Conservation (phyloP, 805 yeast genomes). For the Barnettozyma populi region DNA sequence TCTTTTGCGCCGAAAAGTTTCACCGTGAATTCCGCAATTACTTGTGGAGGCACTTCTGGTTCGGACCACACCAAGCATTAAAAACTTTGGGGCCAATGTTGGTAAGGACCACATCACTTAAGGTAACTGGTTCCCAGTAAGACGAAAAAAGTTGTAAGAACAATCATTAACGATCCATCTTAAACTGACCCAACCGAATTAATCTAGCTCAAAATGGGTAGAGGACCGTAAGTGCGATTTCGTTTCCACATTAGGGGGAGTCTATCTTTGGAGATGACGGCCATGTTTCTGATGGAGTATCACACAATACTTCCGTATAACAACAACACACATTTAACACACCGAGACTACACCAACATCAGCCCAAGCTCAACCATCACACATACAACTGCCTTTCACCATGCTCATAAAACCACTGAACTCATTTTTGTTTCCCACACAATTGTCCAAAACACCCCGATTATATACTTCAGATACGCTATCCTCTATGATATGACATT, state of each 20-base stretch:
- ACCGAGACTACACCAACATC: too few species aligned
- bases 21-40: neutral
- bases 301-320: neutral
- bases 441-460: neutral
- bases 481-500: neutral
- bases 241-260: neutral
- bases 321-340: neutral
- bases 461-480: neutral
- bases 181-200: neutral
- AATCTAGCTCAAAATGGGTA: slow-evolving; percentile 24
- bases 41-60: slow-evolving; percentile 1
- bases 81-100: neutral
- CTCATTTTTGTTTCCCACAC: neutral
- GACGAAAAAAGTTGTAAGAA: slow-evolving; percentile 5
- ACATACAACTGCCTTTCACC: too few species aligned
- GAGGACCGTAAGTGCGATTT: slow-evolving; percentile 27
- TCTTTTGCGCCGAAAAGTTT: neutral
- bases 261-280: neutral
- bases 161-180: neutral
- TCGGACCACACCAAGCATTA: slow-evolving; percentile 2
- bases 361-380: neutral
- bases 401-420: too few species aligned
- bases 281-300: neutral
- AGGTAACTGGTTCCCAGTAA: neutral
- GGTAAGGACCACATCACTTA: slow-evolving; percentile 6